Conservation (phyloP, 495 filamentous ascomycete genomes). For the Aspergillus affinis region DNA sequence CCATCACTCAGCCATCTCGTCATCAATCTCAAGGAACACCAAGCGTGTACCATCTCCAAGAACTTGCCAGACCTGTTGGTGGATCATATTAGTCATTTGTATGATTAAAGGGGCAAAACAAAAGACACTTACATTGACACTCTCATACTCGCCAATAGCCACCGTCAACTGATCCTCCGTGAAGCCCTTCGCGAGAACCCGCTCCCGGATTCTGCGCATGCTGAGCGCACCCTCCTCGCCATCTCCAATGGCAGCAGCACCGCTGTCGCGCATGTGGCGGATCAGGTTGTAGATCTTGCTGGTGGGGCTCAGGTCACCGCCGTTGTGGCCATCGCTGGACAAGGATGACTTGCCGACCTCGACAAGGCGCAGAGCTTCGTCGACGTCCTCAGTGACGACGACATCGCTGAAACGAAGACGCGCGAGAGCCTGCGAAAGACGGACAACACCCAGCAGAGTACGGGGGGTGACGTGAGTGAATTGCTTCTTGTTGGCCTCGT, state of each 20-base stretch:
- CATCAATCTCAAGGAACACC: constrained; percentile 70
- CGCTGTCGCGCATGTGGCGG: constrained; percentile 76
- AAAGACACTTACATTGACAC: constrained; percentile 71
- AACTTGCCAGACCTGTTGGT: constrained; percentile 86
- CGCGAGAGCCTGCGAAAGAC: constrained; percentile 93
- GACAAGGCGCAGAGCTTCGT: constrained; percentile 87
- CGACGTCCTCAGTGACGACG: constrained; percentile 89
- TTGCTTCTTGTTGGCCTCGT: constrained; percentile 82
- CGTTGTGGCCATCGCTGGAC: constrained; percentile 60
- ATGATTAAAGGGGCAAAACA: constrained; percentile 6
- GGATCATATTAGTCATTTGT: constrained; percentile 20
- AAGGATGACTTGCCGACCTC: constrained; percentile 90
- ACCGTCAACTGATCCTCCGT: constrained; percentile 87
- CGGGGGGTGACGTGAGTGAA: constrained; percentile 92
- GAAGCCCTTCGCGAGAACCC: constrained; percentile 94
- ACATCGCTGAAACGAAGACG: constrained; percentile 80
- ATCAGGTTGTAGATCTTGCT: constrained; percentile 94
- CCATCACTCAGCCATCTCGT: constrained; percentile 52
- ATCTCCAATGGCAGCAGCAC: constrained; percentile 72
- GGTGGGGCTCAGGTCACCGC: constrained; percentile 73
- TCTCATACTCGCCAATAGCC: constrained; percentile 85
- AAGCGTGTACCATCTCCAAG: constrained; percentile 80
- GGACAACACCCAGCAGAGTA: constrained; percentile 87
- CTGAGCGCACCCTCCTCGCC: constrained; percentile 75
- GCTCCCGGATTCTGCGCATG: constrained; percentile 79